Base-by-base conservation (phyloP, 805 yeast species). In the Saccharomycopsis javanensis region DNA sequence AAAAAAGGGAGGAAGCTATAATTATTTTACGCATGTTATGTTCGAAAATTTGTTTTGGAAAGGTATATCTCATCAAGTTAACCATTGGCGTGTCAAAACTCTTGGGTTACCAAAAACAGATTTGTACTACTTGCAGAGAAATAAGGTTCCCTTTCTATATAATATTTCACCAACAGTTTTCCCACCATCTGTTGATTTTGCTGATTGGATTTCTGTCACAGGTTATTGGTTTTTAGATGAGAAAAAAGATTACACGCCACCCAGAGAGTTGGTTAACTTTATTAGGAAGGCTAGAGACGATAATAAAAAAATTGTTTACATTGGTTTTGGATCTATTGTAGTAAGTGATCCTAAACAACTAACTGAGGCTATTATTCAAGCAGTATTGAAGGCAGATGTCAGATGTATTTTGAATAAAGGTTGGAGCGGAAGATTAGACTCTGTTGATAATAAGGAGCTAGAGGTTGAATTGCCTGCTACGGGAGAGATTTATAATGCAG, bases 261-360 rank as follows among this genome's bases (percentile, higher is more conserved):
- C 89, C 1, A 63, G 69, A 7, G 81, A 71, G 11, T 69, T 92
- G 45, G 60, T 70, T 0, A 72, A 73, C 5, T 92, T 92, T 64
- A 81, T 92, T 50, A 64, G 71, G 13, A 68, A 72, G 53, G 97
- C 97, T 0, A 72, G 76, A 52, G 64, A 65, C 1, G 83, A 81
- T 53, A 72, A 73, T 0, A 86, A 85, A 68, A 87, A 86, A 66
- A 64, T 92, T 30, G 96, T 90, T 0, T 92, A 92, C 68, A 86
- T 92, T 67, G 98, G 98, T 0, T 92, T 92, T 72, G 98, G 98
- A 0, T 89, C 97, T 0, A 92, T 92, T 68, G 96, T 92, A 5
- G 97, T 92, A 2, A 76, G 83, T 3, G 83, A 92, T 67, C 91
- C 97, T 0, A 78, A 75, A 51, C 85, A 82, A 55, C 76, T 92